Evolutionary conservation across 1,284 basidiomycete genomes (phyloP).

Genomic region (Microstroma glucosiphilum): DNA sequence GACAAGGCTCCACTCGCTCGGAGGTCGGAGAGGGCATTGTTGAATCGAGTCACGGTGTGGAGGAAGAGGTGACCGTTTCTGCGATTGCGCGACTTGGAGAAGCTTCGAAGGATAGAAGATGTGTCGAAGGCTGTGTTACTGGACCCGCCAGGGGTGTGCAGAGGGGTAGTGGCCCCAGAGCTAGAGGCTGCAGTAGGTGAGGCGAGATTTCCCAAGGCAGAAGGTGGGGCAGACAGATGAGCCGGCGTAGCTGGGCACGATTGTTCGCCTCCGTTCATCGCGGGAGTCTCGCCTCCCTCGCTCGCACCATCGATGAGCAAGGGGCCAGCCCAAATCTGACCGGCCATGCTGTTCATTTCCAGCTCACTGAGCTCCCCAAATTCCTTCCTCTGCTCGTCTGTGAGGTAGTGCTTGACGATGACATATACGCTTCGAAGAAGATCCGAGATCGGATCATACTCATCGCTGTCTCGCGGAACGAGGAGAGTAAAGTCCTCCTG

Average conservation of each 20-base stretch:
- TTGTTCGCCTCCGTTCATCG: no score
- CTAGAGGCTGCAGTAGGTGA: neutral
- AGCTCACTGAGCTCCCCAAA: constrained; percentile 44
- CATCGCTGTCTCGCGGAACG: constrained; percentile 40
- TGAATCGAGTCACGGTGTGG: constrained; percentile 55
- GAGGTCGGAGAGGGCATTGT: constrained; percentile 52
- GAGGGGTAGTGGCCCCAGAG: neutral
- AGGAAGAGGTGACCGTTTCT: constrained; percentile 55
- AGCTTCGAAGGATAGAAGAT: constrained; percentile 54
- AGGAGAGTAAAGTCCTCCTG: constrained; percentile 37
- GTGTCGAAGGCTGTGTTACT: neutral
- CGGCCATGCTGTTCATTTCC: constrained; percentile 25
- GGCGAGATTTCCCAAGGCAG: constrained; percentile 10
- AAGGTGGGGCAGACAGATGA: constrained; percentile 10
- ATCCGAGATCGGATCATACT: constrained; percentile 48
- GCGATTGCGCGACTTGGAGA: constrained; percentile 56
- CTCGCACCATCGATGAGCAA: neutral
- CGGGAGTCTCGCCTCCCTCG: no score
- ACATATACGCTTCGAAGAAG: constrained; percentile 34
- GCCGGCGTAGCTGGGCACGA: no score
- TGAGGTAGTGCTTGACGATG: constrained; percentile 38
- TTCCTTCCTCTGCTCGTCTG: constrained; percentile 19
- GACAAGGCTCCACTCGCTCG: constrained; percentile 44
- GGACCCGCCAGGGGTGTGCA: neutral
- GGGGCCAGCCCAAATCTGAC: constrained; percentile 8